Conservation (phyloP, 139 green algal genomes). For the Parachlorella kessleri region DNA sequence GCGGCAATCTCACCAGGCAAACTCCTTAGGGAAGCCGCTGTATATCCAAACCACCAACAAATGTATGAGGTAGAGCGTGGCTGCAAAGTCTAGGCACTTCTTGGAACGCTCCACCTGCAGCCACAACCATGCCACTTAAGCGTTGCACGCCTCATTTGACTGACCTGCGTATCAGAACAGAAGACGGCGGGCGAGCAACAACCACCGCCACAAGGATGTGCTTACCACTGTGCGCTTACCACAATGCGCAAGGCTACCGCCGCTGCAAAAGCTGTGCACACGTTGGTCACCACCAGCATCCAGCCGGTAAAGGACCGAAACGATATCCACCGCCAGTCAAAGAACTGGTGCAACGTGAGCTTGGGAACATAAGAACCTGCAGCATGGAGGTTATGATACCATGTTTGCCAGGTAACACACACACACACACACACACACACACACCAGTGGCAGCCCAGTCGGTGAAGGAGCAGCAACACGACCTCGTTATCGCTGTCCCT, state of each 20-base stretch:
- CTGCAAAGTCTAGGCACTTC: conserved; percentile 95
- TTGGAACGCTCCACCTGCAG: conserved; percentile 88
- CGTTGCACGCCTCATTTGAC: no score
- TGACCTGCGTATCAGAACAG: neutral
- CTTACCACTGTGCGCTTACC: no score
- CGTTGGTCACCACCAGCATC: conserved; percentile 52
- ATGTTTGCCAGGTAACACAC: no score
- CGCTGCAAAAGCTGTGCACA: conserved; percentile 56
- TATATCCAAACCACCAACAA: conserved; percentile 56
- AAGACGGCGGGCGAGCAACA: neutral
- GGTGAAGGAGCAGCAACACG: no score
- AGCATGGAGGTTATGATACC: neutral
- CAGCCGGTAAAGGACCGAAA: conserved; percentile 60
- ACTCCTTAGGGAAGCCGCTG: conserved; percentile 62
- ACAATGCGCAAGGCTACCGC: conserved; percentile 58
- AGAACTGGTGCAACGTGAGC: conserved; percentile 62
- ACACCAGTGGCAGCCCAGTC: no score
- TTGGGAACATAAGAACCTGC: conserved; percentile 58
- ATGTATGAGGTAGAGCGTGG: conserved; percentile 86
- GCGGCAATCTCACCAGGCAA: conserved; percentile 87
- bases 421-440: no score
- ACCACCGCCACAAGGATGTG: no score
- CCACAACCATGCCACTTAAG: no score
- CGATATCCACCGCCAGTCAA: conserved; percentile 57
- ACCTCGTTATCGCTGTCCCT: no score